Conservation (phyloP, 371 early-diverging fungal genomes). For the Circinella minor region DNA sequence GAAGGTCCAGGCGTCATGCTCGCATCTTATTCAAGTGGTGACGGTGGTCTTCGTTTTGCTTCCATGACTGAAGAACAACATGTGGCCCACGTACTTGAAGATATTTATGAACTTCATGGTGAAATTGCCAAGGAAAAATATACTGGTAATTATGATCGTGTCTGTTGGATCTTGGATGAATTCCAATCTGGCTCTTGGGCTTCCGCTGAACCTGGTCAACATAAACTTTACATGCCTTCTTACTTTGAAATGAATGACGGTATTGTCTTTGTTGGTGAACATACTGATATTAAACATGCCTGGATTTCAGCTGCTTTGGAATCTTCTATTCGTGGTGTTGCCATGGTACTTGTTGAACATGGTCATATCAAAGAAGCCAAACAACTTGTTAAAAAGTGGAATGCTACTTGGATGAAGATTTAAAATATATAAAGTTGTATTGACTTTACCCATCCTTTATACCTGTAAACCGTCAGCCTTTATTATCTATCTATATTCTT, state of each 20-base stretch:
- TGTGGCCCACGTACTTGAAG: conserved; percentile 31
- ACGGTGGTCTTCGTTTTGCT: conserved; percentile 28
- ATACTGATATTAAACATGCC: conserved; percentile 39
- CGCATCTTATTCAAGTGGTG: conserved; percentile 34
- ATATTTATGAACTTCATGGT: conserved; percentile 39
- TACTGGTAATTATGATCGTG: conserved; percentile 33
- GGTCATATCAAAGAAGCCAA: conserved; percentile 44
- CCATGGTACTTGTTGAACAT: conserved; percentile 35
- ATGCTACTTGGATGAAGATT: conserved; percentile 40
- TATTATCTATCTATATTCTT: too few species aligned
- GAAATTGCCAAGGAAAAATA: conserved; percentile 35
- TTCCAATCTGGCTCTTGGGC: conserved; percentile 38
- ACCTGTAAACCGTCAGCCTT: too few species aligned
- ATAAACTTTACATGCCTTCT: conserved; percentile 38
- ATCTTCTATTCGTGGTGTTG: conserved; percentile 37
- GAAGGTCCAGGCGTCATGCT: conserved; percentile 39
- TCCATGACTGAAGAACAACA: conserved; percentile 42
- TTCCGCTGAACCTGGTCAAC: conserved; percentile 28
- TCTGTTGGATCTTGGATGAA: conserved; percentile 34
- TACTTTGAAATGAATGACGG: conserved; percentile 34
- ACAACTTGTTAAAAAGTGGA: conserved; percentile 29
- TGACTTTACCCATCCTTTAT: too few species aligned
- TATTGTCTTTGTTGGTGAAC: conserved; percentile 40
- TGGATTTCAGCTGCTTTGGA: conserved; percentile 40
- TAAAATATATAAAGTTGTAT: conserved; percentile 11